These are phyloP conservation scores for Lactifluus pinguis DNA, from an alignment of 768 basidiomycete genomes.

Conservation along the genomic window DNA sequence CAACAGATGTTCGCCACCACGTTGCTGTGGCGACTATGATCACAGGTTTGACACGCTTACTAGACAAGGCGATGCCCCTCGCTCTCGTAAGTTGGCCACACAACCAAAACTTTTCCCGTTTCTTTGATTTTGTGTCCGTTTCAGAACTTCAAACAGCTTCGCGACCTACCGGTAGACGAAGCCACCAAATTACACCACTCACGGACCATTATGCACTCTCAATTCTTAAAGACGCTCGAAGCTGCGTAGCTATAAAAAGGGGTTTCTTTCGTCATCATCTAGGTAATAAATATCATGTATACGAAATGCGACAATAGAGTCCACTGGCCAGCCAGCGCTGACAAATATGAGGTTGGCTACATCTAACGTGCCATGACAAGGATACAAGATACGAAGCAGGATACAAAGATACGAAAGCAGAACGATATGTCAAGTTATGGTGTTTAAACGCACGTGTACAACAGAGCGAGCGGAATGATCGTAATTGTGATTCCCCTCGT, in stretches of 20 bases:
- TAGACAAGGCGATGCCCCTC: conserved; percentile 52
- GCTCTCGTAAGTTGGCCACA: conserved; percentile 42
- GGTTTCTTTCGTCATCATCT: neutral
- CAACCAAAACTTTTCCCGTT: neutral
- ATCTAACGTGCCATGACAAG: neutral
- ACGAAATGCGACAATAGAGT: neutral
- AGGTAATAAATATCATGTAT: neutral
- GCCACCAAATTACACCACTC: conserved; percentile 16
- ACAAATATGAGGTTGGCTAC: neutral
- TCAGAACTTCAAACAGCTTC: conserved; percentile 14
- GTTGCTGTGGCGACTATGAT: conserved; percentile 71
- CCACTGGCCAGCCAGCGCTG: neutral
- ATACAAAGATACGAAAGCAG: no score
- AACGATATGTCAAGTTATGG: neutral
- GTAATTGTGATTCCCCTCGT: neutral
- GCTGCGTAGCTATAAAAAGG: neutral
- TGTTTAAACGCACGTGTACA: neutral
- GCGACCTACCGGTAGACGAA: conserved; percentile 7
- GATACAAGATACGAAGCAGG: neutral
- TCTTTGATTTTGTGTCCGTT: neutral
- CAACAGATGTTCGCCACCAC: conserved; percentile 51
- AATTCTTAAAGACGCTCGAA: conserved; percentile 16
- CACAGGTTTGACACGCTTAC: conserved; percentile 44
- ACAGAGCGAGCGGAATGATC: neutral
- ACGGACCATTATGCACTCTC: conserved; percentile 9